These are phyloP conservation scores for Penicillium paxilli DNA, from an alignment of 495 filamentous ascomycete genomes.

Conservation along the genomic window DNA sequence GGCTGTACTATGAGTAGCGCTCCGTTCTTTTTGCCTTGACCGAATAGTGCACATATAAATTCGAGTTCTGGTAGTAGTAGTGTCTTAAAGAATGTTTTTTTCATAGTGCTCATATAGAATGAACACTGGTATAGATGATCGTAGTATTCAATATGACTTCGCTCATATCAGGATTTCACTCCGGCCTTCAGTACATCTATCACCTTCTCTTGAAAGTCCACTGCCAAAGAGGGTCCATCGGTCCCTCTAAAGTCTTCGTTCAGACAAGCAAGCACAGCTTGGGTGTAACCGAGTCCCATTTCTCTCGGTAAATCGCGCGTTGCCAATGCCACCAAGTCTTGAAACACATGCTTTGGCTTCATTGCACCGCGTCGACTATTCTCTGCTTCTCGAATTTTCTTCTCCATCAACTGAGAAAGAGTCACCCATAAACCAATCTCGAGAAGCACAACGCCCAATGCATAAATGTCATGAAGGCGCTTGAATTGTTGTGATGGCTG, in stretches of 20 bases:
- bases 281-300: slow-evolving; percentile 18
- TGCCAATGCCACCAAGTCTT: slow-evolving; percentile 11
- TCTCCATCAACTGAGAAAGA: slow-evolving; percentile 14
- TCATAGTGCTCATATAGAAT: too few species aligned
- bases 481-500: slow-evolving; percentile 16
- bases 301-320: slow-evolving; percentile 7
- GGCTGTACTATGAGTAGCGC: too few species aligned
- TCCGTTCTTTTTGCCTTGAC: too few species aligned
- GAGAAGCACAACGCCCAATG: slow-evolving; percentile 36
- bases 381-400: slow-evolving; percentile 12
- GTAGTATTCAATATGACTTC: background rate
- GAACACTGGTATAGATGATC: too few species aligned
- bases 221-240: slow-evolving; percentile 11
- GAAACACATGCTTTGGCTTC: slow-evolving; percentile 8
- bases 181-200: slow-evolving; percentile 10
- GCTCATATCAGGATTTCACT: slow-evolving; percentile 13
- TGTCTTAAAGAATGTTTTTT: too few species aligned
- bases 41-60: too few species aligned
- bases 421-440: slow-evolving; percentile 39
- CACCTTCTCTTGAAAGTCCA: slow-evolving; percentile 20
- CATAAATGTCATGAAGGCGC: slow-evolving; percentile 40
- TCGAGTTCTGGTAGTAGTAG: too few species aligned
- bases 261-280: slow-evolving; percentile 15
- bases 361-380: slow-evolving; percentile 14
- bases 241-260: slow-evolving; percentile 12